phyloP scores from a whole-genome alignment of 495 filamentous ascomycete species.

The Tuber microsphaerosporum region DNA sequence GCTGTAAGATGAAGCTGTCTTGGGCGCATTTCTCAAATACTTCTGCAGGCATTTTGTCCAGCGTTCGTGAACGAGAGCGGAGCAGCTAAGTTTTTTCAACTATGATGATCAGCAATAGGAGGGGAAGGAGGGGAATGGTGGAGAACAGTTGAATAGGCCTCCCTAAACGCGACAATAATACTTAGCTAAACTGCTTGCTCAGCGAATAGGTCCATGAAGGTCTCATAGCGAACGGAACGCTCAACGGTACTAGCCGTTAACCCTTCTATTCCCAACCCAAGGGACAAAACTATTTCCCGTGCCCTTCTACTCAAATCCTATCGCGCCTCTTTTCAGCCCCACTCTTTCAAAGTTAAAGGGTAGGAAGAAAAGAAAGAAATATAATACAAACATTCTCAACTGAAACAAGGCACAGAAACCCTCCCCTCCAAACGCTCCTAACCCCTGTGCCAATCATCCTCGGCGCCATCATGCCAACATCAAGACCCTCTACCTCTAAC shows the following conservation, averaged over 20 bases:
- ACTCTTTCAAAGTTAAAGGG: not conserved
- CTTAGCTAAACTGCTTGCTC: no score
- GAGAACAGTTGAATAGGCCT: conserved; percentile 20
- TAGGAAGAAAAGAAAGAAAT: not conserved
- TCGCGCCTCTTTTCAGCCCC: not conserved
- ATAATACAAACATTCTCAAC: conserved; percentile 11
- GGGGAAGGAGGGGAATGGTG: not conserved
- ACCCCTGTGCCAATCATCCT: conserved; percentile 22
- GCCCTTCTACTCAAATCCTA: conserved; percentile 11
- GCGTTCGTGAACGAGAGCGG: conserved; percentile 18
- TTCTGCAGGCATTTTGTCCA: conserved; percentile 20
- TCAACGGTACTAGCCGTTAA: conserved; percentile 16
- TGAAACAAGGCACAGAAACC: conserved; percentile 23
- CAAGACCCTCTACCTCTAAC: not conserved
- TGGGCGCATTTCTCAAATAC: conserved; percentile 27
- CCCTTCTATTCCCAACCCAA: conserved; percentile 12
- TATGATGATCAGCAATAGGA: not conserved
- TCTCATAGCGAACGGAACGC: conserved; percentile 20
- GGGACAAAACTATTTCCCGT: conserved; percentile 11
- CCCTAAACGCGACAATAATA: conserved; percentile 21
- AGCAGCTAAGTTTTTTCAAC: conserved; percentile 21
- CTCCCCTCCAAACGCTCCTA: conserved; percentile 13
- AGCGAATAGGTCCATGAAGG: conserved; percentile 19
- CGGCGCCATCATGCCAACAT: conserved; percentile 15
- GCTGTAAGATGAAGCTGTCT: conserved; percentile 21